Evolutionary conservation across 257 asterid genomes (phyloP).

Genomic region (Penstemon eatonii): DNA sequence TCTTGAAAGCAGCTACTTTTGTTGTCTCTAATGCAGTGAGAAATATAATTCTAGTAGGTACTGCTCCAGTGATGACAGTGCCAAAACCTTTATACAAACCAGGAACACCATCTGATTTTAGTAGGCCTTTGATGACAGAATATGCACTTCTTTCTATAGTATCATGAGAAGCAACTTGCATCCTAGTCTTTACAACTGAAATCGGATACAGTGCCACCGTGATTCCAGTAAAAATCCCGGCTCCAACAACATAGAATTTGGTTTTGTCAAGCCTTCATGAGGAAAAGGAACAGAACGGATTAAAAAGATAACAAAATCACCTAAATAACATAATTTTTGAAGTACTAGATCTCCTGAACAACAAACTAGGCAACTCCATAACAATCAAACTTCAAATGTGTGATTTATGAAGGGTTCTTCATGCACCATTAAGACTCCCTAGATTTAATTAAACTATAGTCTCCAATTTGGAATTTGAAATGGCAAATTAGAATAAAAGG

Average conservation of each 20-base stretch:
- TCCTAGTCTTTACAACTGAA: conserved; percentile 86
- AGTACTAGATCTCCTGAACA: not conserved
- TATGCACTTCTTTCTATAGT: conserved; percentile 66
- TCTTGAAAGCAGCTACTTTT: conserved; percentile 66
- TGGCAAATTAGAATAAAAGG: not conserved
- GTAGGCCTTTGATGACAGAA: conserved; percentile 68
- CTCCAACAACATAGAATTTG: conserved; percentile 81
- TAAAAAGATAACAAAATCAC: not conserved
- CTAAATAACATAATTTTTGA: not conserved
- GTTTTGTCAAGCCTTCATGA: conserved; percentile 75
- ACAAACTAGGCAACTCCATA: not conserved
- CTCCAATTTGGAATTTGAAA: not conserved
- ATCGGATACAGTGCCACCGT: conserved; percentile 87
- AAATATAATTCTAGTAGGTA: conserved; percentile 86
- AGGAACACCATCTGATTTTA: conserved; percentile 73
- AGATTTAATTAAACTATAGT: too few species aligned
- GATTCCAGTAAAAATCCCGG: conserved; percentile 82
- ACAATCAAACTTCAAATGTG: not conserved
- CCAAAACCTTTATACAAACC: conserved; percentile 91
- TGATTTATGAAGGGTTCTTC: not conserved
- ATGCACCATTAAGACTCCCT: not conserved
- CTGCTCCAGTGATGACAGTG: conserved; percentile 80
- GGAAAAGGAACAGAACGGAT: conserved; percentile 18
- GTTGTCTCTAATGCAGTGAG: conserved; percentile 88
- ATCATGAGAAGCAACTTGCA: conserved; percentile 70